Conservation (phyloP, 1,139 yeast species). For the Hyphopichia pseudoburtonii region DNA sequence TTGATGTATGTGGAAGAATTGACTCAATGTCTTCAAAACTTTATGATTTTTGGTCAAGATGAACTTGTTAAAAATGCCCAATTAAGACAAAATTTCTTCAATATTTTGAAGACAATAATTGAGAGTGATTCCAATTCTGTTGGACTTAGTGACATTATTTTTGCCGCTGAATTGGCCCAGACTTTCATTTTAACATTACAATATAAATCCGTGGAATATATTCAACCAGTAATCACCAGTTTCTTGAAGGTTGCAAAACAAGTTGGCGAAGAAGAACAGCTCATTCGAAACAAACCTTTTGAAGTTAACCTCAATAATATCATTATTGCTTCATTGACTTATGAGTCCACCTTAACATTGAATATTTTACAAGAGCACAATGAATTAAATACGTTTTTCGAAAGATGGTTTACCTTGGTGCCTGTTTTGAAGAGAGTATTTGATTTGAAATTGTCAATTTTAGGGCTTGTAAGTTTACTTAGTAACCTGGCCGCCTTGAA, state of each 20-base stretch:
- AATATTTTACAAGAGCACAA: slow-evolving; percentile 48
- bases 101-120: slow-evolving; percentile 37
- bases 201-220: slow-evolving; percentile 35
- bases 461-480: slow-evolving; percentile 64
- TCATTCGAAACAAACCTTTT: slow-evolving; percentile 39
- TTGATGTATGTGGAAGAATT: slow-evolving; percentile 73
- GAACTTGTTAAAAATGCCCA: slow-evolving; percentile 38
- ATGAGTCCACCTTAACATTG: slow-evolving; percentile 59
- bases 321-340: slow-evolving; percentile 63
- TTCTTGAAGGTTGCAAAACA: slow-evolving; percentile 8
- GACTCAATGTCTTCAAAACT: slow-evolving; percentile 73
- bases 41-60: slow-evolving; percentile 67
- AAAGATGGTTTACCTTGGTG: slow-evolving; percentile 64
- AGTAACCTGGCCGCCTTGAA: slow-evolving; percentile 23
- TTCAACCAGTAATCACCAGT: slow-evolving; percentile 39
- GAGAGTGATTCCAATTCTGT: slow-evolving; percentile 35
- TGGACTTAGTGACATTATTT: slow-evolving; percentile 50
- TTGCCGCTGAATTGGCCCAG: slow-evolving; percentile 56
- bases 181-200: slow-evolving; percentile 52
- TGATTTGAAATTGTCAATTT: slow-evolving; percentile 72
- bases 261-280: slow-evolving; percentile 12
- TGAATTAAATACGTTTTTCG: slow-evolving; percentile 53
- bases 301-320: slow-evolving; percentile 63
- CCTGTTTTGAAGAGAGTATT: slow-evolving; percentile 69
- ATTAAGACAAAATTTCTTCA: slow-evolving; percentile 22